phyloP scores from a whole-genome alignment of 768 basidiomycete species.

The Strobilomyces echinocephalus region DNA sequence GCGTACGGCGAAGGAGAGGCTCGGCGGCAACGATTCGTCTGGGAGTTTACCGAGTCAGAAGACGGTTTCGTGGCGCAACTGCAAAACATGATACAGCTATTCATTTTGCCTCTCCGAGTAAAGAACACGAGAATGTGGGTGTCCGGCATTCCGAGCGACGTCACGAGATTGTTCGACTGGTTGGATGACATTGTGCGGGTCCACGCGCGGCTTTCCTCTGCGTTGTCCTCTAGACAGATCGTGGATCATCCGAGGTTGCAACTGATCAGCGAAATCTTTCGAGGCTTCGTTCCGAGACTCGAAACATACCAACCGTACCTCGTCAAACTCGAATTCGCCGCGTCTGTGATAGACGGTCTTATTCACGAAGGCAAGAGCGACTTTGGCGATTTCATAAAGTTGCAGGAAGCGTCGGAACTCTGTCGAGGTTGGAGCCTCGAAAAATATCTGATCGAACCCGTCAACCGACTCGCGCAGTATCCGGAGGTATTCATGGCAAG shows the following conservation, averaged over 20 bases:
- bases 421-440: constrained; percentile 63
- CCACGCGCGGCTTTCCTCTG: constrained; percentile 58
- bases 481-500: constrained; percentile 71
- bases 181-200: constrained; percentile 81
- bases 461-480: constrained; percentile 66
- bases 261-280: constrained; percentile 54
- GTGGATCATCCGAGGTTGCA: constrained; percentile 42
- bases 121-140: constrained; percentile 74
- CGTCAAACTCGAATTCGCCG: constrained; percentile 61
- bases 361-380: constrained; percentile 51
- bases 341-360: constrained; percentile 47
- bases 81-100: constrained; percentile 61
- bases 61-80: constrained; percentile 62
- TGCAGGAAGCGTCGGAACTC: constrained; percentile 54
- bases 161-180: constrained; percentile 79
- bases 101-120: constrained; percentile 72
- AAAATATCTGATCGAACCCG: constrained; percentile 69
- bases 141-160: constrained; percentile 65
- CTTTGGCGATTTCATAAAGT: constrained; percentile 78
- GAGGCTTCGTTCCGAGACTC: constrained; percentile 57
- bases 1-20: constrained; percentile 49
- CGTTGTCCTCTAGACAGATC: constrained; percentile 40
- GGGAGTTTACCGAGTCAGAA: constrained; percentile 68
- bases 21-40: constrained; percentile 61
- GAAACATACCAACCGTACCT: constrained; percentile 89